phyloP scores from a whole-genome alignment of 306 rosid genomes.

The Vigna radiata region DNA sequence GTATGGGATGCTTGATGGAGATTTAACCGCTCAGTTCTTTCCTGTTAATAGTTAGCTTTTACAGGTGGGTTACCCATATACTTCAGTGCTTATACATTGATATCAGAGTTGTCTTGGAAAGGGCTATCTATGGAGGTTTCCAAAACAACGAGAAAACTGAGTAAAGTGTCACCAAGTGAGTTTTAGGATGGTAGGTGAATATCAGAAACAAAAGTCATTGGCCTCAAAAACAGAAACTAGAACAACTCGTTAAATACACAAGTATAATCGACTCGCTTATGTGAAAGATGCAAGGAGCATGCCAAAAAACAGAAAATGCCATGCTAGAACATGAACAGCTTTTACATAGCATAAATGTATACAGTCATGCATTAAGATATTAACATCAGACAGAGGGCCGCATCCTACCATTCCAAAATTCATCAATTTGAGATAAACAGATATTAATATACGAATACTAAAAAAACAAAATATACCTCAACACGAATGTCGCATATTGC shows the following conservation, averaged over 20 bases:
- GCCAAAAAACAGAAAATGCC: slow-evolving; percentile 23
- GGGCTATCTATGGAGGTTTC: too few relatives aligned
- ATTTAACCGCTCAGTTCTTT: too few relatives aligned
- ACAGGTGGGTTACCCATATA: too few relatives aligned
- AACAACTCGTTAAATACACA: slow-evolving; percentile 25
- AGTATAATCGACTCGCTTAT: slow-evolving; percentile 12
- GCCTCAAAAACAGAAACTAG: neutral
- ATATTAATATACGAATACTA: slow-evolving; percentile 28
- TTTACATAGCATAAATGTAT: slow-evolving; percentile 26
- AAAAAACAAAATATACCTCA: slow-evolving; percentile 64
- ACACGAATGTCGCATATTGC: slow-evolving; percentile 99
- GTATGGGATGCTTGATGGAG: too few relatives aligned
- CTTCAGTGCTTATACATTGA: too few relatives aligned
- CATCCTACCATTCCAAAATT: slow-evolving; percentile 40
- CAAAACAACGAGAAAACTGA: too few relatives aligned
- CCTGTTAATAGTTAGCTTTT: too few relatives aligned
- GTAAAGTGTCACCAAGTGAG: too few relatives aligned
- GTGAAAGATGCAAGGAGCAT: slow-evolving; percentile 33
- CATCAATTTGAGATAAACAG: slow-evolving; percentile 31
- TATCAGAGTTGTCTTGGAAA: too few relatives aligned
- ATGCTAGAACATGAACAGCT: slow-evolving; percentile 7
- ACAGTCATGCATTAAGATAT: slow-evolving; percentile 38
- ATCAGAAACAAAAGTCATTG: slow-evolving; percentile 2
- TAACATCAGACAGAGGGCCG: slow-evolving; percentile 24
- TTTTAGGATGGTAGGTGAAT: too few relatives aligned